Conservation (phyloP, 768 basidiomycete species). For the Psilocybe cubensis region DNA sequence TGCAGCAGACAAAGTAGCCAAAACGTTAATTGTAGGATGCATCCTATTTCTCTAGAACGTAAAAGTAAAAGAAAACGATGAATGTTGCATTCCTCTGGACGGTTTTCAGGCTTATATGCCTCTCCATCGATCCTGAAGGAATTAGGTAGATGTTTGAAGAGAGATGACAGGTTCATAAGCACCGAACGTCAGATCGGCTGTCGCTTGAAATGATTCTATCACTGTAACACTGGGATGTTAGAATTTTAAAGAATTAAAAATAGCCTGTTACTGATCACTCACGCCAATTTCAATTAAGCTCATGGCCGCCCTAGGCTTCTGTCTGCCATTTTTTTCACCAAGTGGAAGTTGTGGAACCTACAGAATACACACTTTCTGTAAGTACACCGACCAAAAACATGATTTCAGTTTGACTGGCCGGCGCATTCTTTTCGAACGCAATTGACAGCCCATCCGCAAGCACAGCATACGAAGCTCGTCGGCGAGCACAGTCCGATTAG, state of each 20-base stretch:
- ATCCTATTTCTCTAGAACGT: neutral
- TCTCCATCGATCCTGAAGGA: neutral
- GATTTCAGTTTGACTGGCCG: no score
- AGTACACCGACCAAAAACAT: no score
- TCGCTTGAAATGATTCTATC: neutral
- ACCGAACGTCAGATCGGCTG: neutral
- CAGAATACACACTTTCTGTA: no score
- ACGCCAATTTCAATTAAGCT: no score
- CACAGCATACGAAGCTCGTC: no score
- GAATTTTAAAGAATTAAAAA: neutral
- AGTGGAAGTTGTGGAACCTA: no score
- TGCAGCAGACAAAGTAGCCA: neutral
- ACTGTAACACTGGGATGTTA: neutral
- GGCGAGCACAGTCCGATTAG: no score
- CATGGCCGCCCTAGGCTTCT: no score
- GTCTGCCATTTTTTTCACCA: no score
- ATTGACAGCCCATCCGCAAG: no score
- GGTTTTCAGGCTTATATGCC: neutral
- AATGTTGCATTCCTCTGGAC: neutral
- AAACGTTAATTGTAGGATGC: neutral
- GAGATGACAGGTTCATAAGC: neutral
- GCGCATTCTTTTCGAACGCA: no score
- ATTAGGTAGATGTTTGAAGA: neutral
- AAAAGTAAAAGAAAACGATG: neutral
- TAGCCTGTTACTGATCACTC: neutral